Evolutionary conservation across 768 basidiomycete species (phyloP), one percentile per base, ranked within the genome.

Genomic region (Boletus vinaceobasis): DNA sequence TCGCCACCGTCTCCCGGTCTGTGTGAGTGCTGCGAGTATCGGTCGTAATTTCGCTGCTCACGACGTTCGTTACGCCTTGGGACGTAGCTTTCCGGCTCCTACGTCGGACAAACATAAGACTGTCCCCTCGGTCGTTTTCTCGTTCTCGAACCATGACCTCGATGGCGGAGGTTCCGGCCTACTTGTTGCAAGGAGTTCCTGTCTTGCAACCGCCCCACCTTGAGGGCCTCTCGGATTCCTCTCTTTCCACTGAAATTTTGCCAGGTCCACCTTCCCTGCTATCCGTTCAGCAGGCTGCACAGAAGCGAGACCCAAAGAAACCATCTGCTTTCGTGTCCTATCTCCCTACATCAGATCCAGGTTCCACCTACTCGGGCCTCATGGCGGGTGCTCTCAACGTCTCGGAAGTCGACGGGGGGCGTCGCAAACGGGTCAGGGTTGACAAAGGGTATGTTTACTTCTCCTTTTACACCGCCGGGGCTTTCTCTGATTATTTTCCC

Each of bases 221-320:
- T 53, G 90, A 90, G 70, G 86, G 88, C 62, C 64, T 71, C 39
- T 71, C 70, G 53, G 89, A 93, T 78, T 74, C 87, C 52, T 78
- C 81, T 60, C 80, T 92, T 64, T 90, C 92, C 58, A 93, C 91
- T 56, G 91, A 93, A 80, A 87, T 93, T 75, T 81, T 93, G 64
- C 91, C 91, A 66, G 90, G 90, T 26, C 91, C 91, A 56, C 91
- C 91, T 49, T 83, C 90, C 60, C 71, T 90, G 58, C 75, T 79
- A 60, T 83, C 87, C 63, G 74, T 84, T 55, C 86, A 86, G 73
- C 87, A 88, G 74, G 74, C 81, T 64, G 76, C 81, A 51, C 78
- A 84, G 67, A 88, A 86, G 75, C 85, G 87, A 68, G 90, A 93
- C 76, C 85, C 85, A 65, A 89, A 81, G 77, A 90, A 92, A 74